Evolutionary conservation across 1,139 yeast species (phyloP).

Genomic region (Scheffersomyces parashehatae): DNA sequence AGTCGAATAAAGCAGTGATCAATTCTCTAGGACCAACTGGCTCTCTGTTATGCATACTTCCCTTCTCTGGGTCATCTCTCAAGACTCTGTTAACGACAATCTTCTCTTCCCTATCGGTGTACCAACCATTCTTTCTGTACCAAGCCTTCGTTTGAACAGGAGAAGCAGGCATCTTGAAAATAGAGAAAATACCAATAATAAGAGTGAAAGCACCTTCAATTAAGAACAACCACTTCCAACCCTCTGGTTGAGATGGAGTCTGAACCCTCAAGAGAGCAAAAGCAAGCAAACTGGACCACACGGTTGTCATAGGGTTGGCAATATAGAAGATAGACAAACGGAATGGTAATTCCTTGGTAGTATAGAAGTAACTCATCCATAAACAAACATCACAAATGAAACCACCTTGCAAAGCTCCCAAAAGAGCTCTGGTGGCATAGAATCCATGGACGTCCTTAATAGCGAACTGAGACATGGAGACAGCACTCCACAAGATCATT

Average conservation of each 20-base stretch:
- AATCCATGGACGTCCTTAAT: conserved; percentile 27
- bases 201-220: conserved; percentile 64
- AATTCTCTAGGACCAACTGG: conserved; percentile 45
- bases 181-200: conserved; percentile 51
- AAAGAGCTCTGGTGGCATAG: conserved; percentile 42
- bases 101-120: conserved; percentile 59
- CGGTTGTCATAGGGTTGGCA: conserved; percentile 37
- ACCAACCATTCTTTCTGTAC: conserved; percentile 61
- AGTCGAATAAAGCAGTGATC: conserved; percentile 46
- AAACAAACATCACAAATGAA: conserved; percentile 56
- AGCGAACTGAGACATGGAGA: conserved; percentile 25
- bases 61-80: conserved; percentile 69
- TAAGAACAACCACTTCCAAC: conserved; percentile 69
- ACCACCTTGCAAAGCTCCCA: conserved; percentile 57
- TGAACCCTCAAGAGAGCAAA: conserved; percentile 46
- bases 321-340: conserved; percentile 54
- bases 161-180: conserved; percentile 61
- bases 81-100: conserved; percentile 63
- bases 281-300: conserved; percentile 45
- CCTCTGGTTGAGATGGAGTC: conserved; percentile 38
- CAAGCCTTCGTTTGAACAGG: conserved; percentile 55
- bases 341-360: conserved; percentile 48
- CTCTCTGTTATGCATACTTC: conserved; percentile 68
- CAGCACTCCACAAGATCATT: conserved; percentile 26
- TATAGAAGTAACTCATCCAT: conserved; percentile 59